Evolutionary conservation across 768 basidiomycete species (phyloP), one percentile per base, ranked within the genome.

Genomic region (Phaeotremella fagi): DNA sequence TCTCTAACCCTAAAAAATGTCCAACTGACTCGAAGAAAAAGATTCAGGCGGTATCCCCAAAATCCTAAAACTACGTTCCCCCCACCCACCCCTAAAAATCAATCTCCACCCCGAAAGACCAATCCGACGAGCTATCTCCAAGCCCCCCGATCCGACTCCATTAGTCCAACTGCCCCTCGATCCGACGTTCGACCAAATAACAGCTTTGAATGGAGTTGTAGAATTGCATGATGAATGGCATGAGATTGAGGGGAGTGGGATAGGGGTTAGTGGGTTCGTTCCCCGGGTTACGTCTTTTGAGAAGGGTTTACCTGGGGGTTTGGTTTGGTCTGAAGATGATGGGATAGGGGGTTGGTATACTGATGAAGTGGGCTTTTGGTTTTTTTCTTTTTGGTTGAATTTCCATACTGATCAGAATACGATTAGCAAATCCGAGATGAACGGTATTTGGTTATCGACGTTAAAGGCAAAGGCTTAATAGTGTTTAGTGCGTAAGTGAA

Each of bases 231-330:
- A 61, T 0, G 79, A 83, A 36, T 82, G 80, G n/a, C 88, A 91
- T 68, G 74, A 77, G 4, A 80, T 89, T 47, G 82, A 84, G 2
- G 26, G 6, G n/a, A 54, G 47, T 6, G 60, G 60, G 1, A 77
- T 88, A 18, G 88, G 82, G 75, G 82, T 90, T 12, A 90, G 88
- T 66, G 88, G 88, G 1, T 84, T 86, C 73, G 86, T 91, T 48
- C 83, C 85, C 9, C 74, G 89, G 42, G 77, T 83, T 31, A 86
- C 84, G 0, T 60, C 79, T 14, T 90, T 78, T 54, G 88, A 91
- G 72, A 68, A 64, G 0, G 88, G 89, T 1, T 68, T 90, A 47
- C 76, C 80, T 20, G 84, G 88, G 2, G 85, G 79, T 0, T 78
- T 83, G 74, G 78, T 83, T 51, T 90, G 85, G 82, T 67, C 75